Base-by-base conservation (phyloP, 257 asterid species). In the Oldenlandia corymbosa region DNA sequence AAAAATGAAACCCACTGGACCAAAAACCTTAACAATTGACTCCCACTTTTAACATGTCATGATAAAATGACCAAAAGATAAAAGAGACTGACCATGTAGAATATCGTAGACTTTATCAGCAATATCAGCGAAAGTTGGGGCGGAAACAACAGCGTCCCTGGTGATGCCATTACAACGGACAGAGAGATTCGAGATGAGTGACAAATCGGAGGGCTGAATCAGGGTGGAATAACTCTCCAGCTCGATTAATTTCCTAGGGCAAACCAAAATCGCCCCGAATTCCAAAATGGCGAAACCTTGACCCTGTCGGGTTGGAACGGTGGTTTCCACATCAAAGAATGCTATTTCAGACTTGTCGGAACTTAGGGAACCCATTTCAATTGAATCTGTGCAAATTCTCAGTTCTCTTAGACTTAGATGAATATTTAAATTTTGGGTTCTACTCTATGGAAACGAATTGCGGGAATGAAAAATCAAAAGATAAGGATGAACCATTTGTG, bases 321-420 rank as follows among this genome's bases (percentile, higher is more conserved):
- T 90, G 53, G 99, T 93, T 73, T 93, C 99, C 71, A 93, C 68
- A 53, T 93, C 99, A 79, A 90, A 90, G 83, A 93, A 93, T 3
- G 85, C 97, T 16, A 90, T 91, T 74, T 90, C 97, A 17, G 91
- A 75, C 68, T 81, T 77, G 48, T 87, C 94, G 7, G 52, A 76
- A 17, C 28, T 75, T 62, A 67, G 65, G n/a, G n/a, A n/a, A n/a
- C n/a, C n/a, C n/a, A n/a, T n/a, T n/a, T n/a, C n/a, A 57, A 60
- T 45, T 45, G 8, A 53, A 39, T 26, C 31, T 43, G 7, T 3
- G 41, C 24, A 39, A 39, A 30, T 7, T n/a, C n/a, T 18, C 13
- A 45, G 9, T 23, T 45, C 50, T 42, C n/a, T n/a, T n/a, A n/a
- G n/a, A n/a, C n/a, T n/a, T n/a, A n/a, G n/a, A n/a, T n/a, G n/a